Evolutionary conservation across 2,329 filamentous ascomycete species (phyloP), one percentile per base, ranked within the genome.

Genomic region (Phaeophleospora eucalypticola): DNA sequence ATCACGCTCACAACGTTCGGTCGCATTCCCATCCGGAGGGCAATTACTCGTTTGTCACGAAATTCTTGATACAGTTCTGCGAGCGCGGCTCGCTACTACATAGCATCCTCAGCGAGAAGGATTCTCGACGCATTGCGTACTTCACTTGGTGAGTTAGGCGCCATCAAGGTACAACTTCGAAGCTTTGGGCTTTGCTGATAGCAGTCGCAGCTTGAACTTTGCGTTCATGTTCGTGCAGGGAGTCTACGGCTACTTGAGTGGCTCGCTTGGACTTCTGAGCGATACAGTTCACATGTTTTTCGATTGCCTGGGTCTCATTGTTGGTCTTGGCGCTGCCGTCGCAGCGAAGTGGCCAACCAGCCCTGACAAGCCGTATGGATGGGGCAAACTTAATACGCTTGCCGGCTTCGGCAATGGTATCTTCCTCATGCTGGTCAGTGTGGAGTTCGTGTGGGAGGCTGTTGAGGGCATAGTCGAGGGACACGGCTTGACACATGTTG

Each of bases 201-300:
- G n/a, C 20, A 17, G 9, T 14, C 6, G 15, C 63, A 95, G 89
- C 52, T 79, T 98, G 45, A 98, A 98, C 65, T 89, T 98, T 58
- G 78, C 76, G 4, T 98, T 98, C 67, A 98, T 98, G 93, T 72
- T 87, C 27, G 82, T 98, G 1, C 93, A 98, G 62, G 86, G 90
- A 34, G 89, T 91, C 52, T 98, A 98, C 63, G 93, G 93, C 40
- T 94, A 93, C 60, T 72, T 93, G 9, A 97, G 89, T 3, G 90
- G 95, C 57, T 98, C 93, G 0, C 74, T 98, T 4, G 93, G 93
- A 2, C 77, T 98, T n/a, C 80, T 98, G 15, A 95, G 89, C 57
- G 93, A 98, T 68, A 97, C 90, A 61, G 93, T 98, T 53, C 93
- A 98, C 70, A 98, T 98, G 93, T 91, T 98, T 62, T 97, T 98